Base-by-base conservation (phyloP, 1,284 basidiomycete species). In the Tilletia walkeri region DNA sequence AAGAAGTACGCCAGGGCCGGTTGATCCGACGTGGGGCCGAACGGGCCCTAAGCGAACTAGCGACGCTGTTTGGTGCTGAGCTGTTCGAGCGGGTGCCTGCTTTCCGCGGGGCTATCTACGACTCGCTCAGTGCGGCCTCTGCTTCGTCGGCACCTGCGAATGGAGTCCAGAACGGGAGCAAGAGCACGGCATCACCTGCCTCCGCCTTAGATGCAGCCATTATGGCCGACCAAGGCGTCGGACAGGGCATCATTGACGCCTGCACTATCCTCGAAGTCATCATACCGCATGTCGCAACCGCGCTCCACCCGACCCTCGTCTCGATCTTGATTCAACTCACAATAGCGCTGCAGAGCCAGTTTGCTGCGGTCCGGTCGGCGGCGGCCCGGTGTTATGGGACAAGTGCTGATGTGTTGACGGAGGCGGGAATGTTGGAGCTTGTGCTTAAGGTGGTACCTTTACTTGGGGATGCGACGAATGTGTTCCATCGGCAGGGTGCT, bases 101-200 rank as follows among this genome's bases (percentile, higher is more conserved):
- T 76, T 91, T 97, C 87, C 99, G 95, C 95, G 89, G 91, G 65
- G 93, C 92, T 18, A 93, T 96, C 89, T 90, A 90, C 20, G 90
- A 90, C 41, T 90, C 92, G 24, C 83, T 96, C 45, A 78, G 91
- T 49, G 88, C 88, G 69, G 88, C 89, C n/a, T 94, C 91, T 73
- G 75, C 70, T 70, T 85, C 87, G 68, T 89, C 92, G 90, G 80
- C 69, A 88, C 12, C 48, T n/a, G n/a, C 50, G 50, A n/a, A 14
- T 53, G 50, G 50, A 14, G 7, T 53, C 7, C 50, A 18, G 20
- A 56, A 20, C 34, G 10, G 34, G 24, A 24, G 14, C 10, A 30
- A 18, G 9, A 6, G 9, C 18, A 24, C 41, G 41, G 6, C 41
- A 45, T 45, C 41, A 9, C 41, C 41, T 45, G 41, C 41, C 14